phyloP scores from a whole-genome alignment of 306 rosid genomes.

The Prunus fruticosa region DNA sequence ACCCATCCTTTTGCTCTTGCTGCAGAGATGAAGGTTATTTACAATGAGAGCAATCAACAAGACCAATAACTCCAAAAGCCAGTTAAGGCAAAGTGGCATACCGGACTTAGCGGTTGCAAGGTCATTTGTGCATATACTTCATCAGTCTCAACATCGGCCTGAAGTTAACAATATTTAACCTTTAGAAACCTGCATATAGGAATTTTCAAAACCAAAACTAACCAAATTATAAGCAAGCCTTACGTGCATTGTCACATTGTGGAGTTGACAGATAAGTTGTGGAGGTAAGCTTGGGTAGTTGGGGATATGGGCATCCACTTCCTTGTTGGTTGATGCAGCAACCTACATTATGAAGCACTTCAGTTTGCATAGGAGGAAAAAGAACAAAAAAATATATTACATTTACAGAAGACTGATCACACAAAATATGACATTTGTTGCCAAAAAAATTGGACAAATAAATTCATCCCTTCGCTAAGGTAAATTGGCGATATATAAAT shows the following conservation, averaged over 20 bases:
- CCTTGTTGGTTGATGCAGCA: constrained; percentile 91
- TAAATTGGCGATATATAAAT: neutral
- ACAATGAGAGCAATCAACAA: constrained; percentile 21
- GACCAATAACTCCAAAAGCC: constrained; percentile 11
- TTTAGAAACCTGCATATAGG: constrained; percentile 7
- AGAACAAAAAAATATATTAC: neutral
- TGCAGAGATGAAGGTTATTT: constrained; percentile 27
- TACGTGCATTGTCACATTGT: constrained; percentile 97
- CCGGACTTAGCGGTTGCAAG: constrained; percentile 84
- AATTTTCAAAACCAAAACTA: constrained; percentile 1
- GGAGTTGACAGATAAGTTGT: constrained; percentile 94
- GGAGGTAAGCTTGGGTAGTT: constrained; percentile 95
- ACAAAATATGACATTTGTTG: neutral
- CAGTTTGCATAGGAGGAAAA: neutral
- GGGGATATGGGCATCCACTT: constrained; percentile 86
- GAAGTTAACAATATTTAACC: constrained; percentile 28
- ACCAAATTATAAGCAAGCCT: constrained; percentile 28
- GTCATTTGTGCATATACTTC: constrained; percentile 98
- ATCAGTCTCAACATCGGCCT: constrained; percentile 92
- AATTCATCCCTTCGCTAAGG: neutral
- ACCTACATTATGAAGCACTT: constrained; percentile 47
- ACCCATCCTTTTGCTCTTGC: constrained; percentile 97
- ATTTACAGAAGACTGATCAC: neutral
- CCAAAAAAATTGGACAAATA: neutral
- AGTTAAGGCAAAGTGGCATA: constrained; percentile 30